A percentile compares a stretch with the other conserved stretches of the same genome.
Conservation (phyloP, 305 asterid species). For the Ajuga reptans region DNA sequence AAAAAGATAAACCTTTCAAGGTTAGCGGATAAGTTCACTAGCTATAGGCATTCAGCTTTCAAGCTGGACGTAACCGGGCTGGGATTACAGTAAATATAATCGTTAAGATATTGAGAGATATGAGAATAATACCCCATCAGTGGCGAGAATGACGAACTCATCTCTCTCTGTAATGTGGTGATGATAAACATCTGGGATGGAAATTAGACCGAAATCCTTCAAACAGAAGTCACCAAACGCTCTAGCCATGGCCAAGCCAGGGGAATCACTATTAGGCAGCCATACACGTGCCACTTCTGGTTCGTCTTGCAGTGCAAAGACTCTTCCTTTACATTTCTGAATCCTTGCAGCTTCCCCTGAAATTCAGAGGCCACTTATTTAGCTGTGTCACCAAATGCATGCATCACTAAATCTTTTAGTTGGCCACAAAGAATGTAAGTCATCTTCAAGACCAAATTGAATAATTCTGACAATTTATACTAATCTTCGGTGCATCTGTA, state of each 20-base stretch:
- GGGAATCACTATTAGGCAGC: slow-evolving; percentile 94
- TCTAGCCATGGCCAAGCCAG: slow-evolving; percentile 98
- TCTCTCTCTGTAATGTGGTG: slow-evolving; percentile 61
- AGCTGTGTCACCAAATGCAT: background rate
- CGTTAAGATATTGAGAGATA: background rate
- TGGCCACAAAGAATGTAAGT: background rate
- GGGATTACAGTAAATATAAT: background rate
- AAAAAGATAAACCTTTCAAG: slow-evolving; percentile 3
- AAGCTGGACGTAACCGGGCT: background rate
- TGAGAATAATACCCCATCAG: slow-evolving; percentile 75
- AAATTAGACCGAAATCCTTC: slow-evolving; percentile 89
- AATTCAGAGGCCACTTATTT: background rate
- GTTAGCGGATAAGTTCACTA: background rate
- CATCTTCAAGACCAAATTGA: background rate
- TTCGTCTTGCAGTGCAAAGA: slow-evolving; percentile 93
- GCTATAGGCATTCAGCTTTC: background rate
- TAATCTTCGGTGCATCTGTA: background rate
- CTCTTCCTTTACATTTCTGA: slow-evolving; percentile 87
- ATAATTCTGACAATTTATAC: background rate
- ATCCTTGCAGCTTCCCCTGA: slow-evolving; percentile 94
- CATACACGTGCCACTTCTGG: slow-evolving; percentile 98
- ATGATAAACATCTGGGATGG: slow-evolving; percentile 86
- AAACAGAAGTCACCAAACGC: slow-evolving; percentile 98
- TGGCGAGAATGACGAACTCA: slow-evolving; percentile 81
- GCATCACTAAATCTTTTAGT: too few relatives aligned